Evolutionary conservation across 2,329 filamentous ascomycete genomes (phyloP).

Genomic region (Colletotrichum viniferum): DNA sequence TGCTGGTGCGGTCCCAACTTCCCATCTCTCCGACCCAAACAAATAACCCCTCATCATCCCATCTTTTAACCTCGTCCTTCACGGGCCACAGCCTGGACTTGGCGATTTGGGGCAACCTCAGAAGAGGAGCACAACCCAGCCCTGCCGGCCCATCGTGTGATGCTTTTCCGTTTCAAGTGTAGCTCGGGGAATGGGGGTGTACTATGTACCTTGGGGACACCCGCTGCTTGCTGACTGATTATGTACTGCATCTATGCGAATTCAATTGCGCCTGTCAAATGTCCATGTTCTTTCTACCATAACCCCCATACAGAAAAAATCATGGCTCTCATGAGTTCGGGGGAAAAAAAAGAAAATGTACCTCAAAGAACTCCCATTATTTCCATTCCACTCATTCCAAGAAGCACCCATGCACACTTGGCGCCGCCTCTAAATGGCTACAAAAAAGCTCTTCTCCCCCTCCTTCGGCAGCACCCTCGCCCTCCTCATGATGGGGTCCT

Average conservation of each 20-base stretch:
- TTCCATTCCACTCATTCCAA: neutral
- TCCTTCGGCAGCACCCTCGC: slow-evolving; percentile 73
- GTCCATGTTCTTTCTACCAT: neutral
- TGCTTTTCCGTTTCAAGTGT: neutral
- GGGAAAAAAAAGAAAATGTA: no score
- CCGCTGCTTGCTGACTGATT: neutral
- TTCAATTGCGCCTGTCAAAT: neutral
- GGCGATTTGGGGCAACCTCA: neutral
- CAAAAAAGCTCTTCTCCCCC: slow-evolving; percentile 86
- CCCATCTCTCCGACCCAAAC: neutral
- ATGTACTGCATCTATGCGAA: neutral
- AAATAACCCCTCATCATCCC: neutral
- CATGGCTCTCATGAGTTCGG: no score
- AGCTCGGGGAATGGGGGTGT: neutral
- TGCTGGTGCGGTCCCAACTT: no score
- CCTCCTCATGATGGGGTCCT: slow-evolving; percentile 80
- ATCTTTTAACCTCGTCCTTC: neutral
- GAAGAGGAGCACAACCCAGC: neutral
- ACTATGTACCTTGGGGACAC: neutral
- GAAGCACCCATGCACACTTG: neutral
- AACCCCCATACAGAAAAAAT: neutral
- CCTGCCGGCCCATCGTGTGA: slow-evolving; percentile 1
- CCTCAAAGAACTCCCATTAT: neutral
- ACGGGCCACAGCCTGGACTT: neutral
- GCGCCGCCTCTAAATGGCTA: slow-evolving; percentile 50